Evolutionary conservation across 2,329 filamentous ascomycete species (phyloP), one percentile per base, ranked within the genome.

Genomic region (Aplosporella prunicola): DNA sequence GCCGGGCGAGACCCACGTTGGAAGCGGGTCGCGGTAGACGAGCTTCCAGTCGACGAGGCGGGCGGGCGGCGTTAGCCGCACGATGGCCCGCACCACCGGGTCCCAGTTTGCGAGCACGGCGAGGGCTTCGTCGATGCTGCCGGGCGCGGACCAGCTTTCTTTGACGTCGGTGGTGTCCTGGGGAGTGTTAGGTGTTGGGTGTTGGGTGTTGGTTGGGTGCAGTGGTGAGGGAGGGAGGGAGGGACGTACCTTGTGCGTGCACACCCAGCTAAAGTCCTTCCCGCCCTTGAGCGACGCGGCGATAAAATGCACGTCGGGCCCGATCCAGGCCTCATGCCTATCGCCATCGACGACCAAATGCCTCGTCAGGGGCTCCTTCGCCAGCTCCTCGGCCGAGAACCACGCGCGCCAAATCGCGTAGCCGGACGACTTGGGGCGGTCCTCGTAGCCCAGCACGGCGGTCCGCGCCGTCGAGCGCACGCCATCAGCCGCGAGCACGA

Each of bases 321-420:
- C 52, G 20, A 58, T 52, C 43, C 48, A 59, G 4, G 32, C 38
- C 8, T 31, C 35, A 10, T 40, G 38, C 7, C 32, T 40, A 9
- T 40, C 38, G 7, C 55, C 55, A 13, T 58, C 56, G 9, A 56
- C 47, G 16, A 53, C 53, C 28, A 57, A 43, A 40, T 49, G 52
- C 8, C 44, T 47, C n/a, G 53, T 57, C 27, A 49, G 44, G 2
- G 58, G 55, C 14, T 61, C 45, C 42, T 51, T 51, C 32, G 48
- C 52, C 42, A 55, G 22, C 39, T 46, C 46, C 3, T 48, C 47
- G 27, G 53, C 54, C 8, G 46, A 43, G 25, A 56, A 58, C 56
- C 57, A 72, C 1, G 67, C 66, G 5, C 69, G 56, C 51, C 67
- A 73, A 34, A 70, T 69, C 2, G 70, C 68, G 43, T 72, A 73